Conservation (phyloP, 345 rosid genomes). For the Gynandropsis gynandra region DNA sequence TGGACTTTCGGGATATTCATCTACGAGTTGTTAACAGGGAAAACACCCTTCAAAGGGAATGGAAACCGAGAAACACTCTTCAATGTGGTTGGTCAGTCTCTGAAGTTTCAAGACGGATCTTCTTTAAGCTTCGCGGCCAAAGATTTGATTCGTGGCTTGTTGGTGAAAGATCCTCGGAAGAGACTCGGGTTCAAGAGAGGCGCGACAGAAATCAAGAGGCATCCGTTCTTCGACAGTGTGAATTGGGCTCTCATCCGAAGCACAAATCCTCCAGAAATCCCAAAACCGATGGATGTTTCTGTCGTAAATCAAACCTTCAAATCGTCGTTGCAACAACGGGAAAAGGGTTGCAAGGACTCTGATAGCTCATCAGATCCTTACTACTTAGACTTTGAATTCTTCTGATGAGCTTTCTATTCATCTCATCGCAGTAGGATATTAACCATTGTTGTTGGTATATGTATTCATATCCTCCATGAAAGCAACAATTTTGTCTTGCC, state of each 20-base stretch:
- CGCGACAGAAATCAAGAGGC: constrained; percentile 75
- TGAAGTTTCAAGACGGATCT: constrained; percentile 58
- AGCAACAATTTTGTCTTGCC: no score
- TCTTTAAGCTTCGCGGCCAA: constrained; percentile 54
- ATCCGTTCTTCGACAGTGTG: constrained; percentile 58
- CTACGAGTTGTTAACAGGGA: constrained; percentile 64
- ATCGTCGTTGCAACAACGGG: constrained; percentile 38
- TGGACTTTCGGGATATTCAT: constrained; percentile 84
- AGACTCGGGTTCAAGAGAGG: constrained; percentile 71
- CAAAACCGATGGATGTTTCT: constrained; percentile 50
- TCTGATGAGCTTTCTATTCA: constrained; percentile 23
- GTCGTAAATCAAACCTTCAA: constrained; percentile 32
- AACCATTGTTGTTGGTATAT: constrained; percentile 3
- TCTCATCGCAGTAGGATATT: constrained; percentile 18
- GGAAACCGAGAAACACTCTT: constrained; percentile 66
- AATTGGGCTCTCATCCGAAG: constrained; percentile 79
- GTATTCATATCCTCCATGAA: constrained; percentile 19
- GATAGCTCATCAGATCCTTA: constrained; percentile 64
- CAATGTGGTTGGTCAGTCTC: constrained; percentile 68
- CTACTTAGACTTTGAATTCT: constrained; percentile 72
- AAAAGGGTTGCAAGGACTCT: constrained; percentile 44
- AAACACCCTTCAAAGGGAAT: constrained; percentile 66
- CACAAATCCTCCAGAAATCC: constrained; percentile 65
- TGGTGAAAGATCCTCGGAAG: constrained; percentile 67
- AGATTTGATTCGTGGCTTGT: constrained; percentile 66